Conservation (phyloP, 1,284 basidiomycete genomes). For the Puccinia horiana region DNA sequence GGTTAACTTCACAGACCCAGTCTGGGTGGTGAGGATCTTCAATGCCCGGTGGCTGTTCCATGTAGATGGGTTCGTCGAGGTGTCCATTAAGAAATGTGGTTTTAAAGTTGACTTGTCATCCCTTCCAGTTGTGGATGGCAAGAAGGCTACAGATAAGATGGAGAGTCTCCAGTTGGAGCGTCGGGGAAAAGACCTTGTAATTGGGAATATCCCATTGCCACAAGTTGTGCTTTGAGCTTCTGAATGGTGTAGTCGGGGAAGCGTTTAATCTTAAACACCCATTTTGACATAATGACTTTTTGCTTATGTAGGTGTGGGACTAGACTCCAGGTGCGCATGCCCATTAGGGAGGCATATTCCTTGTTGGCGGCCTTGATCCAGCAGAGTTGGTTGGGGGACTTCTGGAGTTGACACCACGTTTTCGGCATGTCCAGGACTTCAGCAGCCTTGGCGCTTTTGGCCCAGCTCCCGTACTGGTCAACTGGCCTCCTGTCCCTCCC, state of each 20-base stretch:
- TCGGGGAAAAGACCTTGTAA: slow-evolving; percentile 48
- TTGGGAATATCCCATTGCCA: too few species aligned
- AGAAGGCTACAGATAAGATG: neutral
- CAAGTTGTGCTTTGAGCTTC: too few species aligned
- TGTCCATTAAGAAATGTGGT: slow-evolving; percentile 27
- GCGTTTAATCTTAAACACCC: slow-evolving; percentile 20
- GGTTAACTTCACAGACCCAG: neutral
- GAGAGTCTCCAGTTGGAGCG: neutral
- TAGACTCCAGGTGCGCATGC: neutral
- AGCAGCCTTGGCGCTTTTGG: neutral
- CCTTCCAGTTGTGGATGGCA: neutral
- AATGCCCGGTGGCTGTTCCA: slow-evolving; percentile 14
- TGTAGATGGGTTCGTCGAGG: neutral
- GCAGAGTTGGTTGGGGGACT: neutral
- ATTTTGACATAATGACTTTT: slow-evolving; percentile 10
- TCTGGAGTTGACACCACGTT: slow-evolving; percentile 5
- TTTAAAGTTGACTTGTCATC: neutral
- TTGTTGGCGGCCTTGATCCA: slow-evolving; percentile 4
- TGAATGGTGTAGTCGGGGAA: too few species aligned
- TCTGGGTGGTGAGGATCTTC: neutral
- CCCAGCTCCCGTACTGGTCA: too few species aligned
- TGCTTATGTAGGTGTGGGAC: neutral
- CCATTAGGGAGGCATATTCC: neutral
- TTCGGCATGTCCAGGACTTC: slow-evolving; percentile 49
- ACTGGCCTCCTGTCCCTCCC: too few species aligned